Conservation (phyloP, 1,139 yeast species). For the Scheffersomyces illinoinensis region DNA sequence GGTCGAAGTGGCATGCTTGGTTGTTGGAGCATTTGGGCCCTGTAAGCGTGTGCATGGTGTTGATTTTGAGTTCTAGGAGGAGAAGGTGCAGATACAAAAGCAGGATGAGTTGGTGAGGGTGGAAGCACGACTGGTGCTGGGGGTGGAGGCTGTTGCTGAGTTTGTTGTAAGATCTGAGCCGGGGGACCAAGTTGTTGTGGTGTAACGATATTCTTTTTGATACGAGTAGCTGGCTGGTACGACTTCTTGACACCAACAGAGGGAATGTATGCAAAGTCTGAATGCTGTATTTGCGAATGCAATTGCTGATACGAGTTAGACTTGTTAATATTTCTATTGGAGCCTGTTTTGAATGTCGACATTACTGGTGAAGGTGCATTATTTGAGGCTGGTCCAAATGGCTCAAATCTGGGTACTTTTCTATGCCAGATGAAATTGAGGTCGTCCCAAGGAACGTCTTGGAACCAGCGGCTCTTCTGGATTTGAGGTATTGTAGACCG, state of each 20-base stretch:
- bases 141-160: conserved; percentile 2
- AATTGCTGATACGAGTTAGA: conserved; percentile 43
- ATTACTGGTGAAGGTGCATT: conserved; percentile 26
- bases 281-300: conserved; percentile 40
- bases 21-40: background rate
- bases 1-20: background rate
- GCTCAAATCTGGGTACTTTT: conserved; percentile 50
- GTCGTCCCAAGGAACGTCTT: conserved; percentile 44
- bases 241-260: conserved; percentile 27
- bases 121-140: background rate
- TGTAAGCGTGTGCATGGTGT: conserved; percentile 1
- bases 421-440: conserved; percentile 43
- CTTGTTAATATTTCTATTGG: conserved; percentile 40
- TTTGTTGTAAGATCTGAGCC: background rate
- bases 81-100: background rate
- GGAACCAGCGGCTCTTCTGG: conserved; percentile 39
- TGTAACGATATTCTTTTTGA: conserved; percentile 20
- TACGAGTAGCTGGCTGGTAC: conserved; percentile 36
- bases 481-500: conserved; percentile 38
- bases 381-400: conserved; percentile 47
- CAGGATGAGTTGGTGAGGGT: background rate
- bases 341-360: conserved; percentile 40
- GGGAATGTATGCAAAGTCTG: conserved; percentile 38
- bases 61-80: background rate
- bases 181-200: conserved; percentile 1